These are phyloP conservation scores for Kondoa malvinella DNA, from an alignment of 768 basidiomycete species.

Conservation along the genomic window DNA sequence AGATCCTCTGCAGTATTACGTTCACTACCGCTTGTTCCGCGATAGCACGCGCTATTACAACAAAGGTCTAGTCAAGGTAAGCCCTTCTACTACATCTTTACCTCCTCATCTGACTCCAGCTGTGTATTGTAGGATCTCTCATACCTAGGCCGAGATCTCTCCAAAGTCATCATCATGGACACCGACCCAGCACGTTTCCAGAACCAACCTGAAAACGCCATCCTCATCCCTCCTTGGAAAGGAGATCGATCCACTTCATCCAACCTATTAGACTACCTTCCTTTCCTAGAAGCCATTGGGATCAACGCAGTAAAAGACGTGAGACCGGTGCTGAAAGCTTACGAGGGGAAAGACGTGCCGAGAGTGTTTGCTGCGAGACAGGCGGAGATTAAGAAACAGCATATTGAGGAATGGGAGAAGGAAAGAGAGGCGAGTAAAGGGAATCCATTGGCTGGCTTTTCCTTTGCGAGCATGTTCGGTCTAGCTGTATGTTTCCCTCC, in stretches of 20 bases:
- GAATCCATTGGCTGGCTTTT: slow-evolving; percentile 11
- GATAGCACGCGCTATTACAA: slow-evolving; percentile 72
- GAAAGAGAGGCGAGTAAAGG: slow-evolving; percentile 29
- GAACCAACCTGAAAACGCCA: slow-evolving; percentile 73
- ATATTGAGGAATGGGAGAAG: slow-evolving; percentile 64
- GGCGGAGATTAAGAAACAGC: slow-evolving; percentile 56
- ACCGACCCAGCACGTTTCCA: slow-evolving; percentile 58
- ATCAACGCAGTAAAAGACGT: slow-evolving; percentile 68
- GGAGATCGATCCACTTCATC: slow-evolving; percentile 44
- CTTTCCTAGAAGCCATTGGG: slow-evolving; percentile 91
- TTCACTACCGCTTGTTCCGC: slow-evolving; percentile 77
- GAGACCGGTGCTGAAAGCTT: slow-evolving; percentile 67
- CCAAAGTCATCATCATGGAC: slow-evolving; percentile 74
- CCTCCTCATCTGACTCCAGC: slow-evolving; percentile 29
- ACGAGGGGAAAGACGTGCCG: slow-evolving; percentile 72
- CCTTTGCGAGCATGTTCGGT: neutral
- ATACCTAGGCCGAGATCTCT: slow-evolving; percentile 83
- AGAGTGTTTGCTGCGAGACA: slow-evolving; percentile 78
- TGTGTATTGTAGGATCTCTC: slow-evolving; percentile 47
- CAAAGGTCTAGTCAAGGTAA: slow-evolving; percentile 60
- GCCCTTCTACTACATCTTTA: no score
- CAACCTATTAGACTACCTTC: slow-evolving; percentile 78
- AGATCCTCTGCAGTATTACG: slow-evolving; percentile 77
- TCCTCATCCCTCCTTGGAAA: slow-evolving; percentile 69
- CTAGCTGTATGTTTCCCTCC: neutral